Evolutionary conservation across 1,284 basidiomycete genomes (phyloP).

Genomic region (Albatrellus sp.): DNA sequence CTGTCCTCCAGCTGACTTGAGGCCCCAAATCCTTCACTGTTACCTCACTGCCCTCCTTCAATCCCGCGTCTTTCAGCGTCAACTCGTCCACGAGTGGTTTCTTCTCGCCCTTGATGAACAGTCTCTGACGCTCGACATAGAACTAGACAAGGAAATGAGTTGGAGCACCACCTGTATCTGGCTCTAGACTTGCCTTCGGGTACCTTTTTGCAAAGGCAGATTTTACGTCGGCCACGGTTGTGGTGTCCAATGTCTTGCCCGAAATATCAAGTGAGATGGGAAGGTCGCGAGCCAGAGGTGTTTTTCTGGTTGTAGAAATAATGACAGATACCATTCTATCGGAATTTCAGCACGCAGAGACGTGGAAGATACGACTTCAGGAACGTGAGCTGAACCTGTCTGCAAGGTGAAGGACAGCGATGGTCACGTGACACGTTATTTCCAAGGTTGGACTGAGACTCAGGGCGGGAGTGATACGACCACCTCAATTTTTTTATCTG

Average conservation of each 20-base stretch:
- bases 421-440: too few species aligned
- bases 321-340: conserved; percentile 45
- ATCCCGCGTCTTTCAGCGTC: conserved; percentile 42
- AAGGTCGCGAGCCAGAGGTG: conserved; percentile 37
- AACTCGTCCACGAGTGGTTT: conserved; percentile 53
- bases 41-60: conserved; percentile 48
- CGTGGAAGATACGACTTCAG: too few species aligned
- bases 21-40: conserved; percentile 81
- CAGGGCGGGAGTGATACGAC: too few species aligned
- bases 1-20: conserved; percentile 77
- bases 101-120: conserved; percentile 50
- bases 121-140: conserved; percentile 57
- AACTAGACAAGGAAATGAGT: conserved; percentile 34
- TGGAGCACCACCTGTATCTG: not conserved
- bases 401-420: too few species aligned
- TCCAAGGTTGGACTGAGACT: too few species aligned
- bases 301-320: conserved; percentile 34
- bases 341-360: too few species aligned
- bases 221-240: conserved; percentile 52
- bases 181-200: conserved; percentile 40
- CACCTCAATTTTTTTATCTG: too few species aligned
- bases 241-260: conserved; percentile 18
- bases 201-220: conserved; percentile 39
- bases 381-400: too few species aligned
- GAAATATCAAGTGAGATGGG: conserved; percentile 43